These are phyloP conservation scores for Berberis thunbergii DNA, from an alignment of 164 flowering plant species.

Conservation along the genomic window DNA sequence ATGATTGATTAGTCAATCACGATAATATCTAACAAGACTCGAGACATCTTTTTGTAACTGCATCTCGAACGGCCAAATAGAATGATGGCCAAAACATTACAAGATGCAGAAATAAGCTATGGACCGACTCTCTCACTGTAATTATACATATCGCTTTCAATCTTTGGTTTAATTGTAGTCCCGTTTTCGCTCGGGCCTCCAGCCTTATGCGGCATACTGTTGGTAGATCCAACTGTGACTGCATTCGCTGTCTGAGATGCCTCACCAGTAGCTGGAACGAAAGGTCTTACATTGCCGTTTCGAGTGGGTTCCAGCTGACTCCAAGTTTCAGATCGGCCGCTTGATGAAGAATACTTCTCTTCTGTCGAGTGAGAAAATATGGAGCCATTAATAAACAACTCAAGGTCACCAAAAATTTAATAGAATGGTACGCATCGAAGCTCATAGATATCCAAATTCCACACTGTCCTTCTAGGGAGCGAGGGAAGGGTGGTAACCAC, in stretches of 20 bases:
- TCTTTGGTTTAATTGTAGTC: conserved; percentile 28
- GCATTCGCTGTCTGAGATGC: conserved; percentile 21
- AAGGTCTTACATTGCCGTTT: conserved; percentile 33
- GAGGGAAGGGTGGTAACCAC: no score
- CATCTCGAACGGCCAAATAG: conserved; percentile 5
- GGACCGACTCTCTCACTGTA: conserved; percentile 4
- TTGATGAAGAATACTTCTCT: conserved; percentile 43
- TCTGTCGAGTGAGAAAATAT: conserved; percentile 27
- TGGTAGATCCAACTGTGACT: conserved; percentile 18
- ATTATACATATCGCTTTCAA: not conserved
- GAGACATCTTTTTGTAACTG: conserved; percentile 5
- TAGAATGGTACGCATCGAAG: no score
- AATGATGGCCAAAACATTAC: conserved; percentile 10
- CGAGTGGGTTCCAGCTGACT: conserved; percentile 24
- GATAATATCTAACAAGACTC: conserved; percentile 7
- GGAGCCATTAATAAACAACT: not conserved
- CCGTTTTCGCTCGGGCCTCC: conserved; percentile 33
- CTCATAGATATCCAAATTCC: no score
- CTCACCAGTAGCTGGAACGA: conserved; percentile 19
- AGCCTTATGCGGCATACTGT: conserved; percentile 17
- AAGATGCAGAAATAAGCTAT: conserved; percentile 20
- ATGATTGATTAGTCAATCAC: conserved; percentile 7
- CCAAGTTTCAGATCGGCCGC: conserved; percentile 30
- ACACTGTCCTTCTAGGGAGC: no score
- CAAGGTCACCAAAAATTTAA: not conserved